Conservation (phyloP, 257 asterid species). For the Petrea volubilis region DNA sequence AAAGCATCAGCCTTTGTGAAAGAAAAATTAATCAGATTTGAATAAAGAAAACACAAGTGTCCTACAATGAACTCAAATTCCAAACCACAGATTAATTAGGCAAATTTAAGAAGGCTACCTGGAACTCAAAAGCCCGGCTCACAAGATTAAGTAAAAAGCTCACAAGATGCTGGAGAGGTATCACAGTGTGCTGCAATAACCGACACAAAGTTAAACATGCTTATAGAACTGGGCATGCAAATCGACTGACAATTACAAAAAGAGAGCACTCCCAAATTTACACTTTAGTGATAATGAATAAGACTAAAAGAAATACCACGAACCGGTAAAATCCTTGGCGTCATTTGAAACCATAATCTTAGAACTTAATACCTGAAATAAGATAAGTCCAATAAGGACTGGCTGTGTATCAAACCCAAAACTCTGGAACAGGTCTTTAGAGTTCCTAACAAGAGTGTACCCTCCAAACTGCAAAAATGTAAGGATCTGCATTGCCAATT, state of each 20-base stretch:
- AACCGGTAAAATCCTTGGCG: background rate
- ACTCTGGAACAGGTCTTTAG: conserved; percentile 90
- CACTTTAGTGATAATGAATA: background rate
- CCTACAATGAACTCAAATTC: conserved; percentile 12
- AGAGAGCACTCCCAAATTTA: conserved; percentile 9
- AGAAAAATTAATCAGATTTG: conserved; percentile 21
- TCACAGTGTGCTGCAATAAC: conserved; percentile 88
- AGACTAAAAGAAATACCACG: background rate
- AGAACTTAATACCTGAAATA: conserved; percentile 77
- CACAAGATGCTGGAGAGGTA: conserved; percentile 89
- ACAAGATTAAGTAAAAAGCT: conserved; percentile 88
- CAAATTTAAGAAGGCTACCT: conserved; percentile 51
- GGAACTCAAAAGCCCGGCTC: conserved; percentile 95
- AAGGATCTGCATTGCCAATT: conserved; percentile 62
- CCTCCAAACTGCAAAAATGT: conserved; percentile 95
- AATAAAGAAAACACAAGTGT: background rate
- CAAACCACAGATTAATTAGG: background rate
- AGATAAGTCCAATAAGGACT: conserved; percentile 90
- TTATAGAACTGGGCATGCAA: background rate
- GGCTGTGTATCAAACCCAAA: conserved; percentile 99
- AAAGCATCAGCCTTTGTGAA: conserved; percentile 83
- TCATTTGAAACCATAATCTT: background rate
- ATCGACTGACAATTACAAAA: background rate
- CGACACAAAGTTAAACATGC: conserved; percentile 10
- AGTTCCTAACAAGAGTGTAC: conserved; percentile 90